Conservation (phyloP, 345 rosid species). For the Eucalyptus grandis region DNA sequence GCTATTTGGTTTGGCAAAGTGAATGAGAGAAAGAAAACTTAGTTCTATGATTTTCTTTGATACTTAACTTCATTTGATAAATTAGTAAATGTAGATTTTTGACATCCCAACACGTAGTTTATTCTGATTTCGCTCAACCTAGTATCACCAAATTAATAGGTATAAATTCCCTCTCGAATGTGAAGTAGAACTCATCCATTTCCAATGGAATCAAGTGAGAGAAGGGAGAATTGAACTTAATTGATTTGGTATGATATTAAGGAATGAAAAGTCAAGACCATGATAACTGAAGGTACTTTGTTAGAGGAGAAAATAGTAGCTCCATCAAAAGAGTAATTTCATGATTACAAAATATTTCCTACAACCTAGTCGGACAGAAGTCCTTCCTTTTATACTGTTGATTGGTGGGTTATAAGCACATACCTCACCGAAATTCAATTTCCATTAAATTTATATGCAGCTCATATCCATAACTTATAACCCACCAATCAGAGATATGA, state of each 20-base stretch:
- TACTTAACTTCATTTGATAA: no score
- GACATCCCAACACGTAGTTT: neutral
- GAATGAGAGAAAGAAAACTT: fast-evolving
- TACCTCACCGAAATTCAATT: no score
- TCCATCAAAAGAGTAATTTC: neutral
- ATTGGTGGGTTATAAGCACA: neutral
- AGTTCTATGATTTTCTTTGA: neutral
- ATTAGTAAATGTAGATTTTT: neutral
- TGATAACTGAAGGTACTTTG: neutral
- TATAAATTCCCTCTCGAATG: neutral
- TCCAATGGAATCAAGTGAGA: neutral
- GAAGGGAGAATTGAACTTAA: neutral
- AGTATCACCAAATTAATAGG: fast-evolving
- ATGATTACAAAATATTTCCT: no score
- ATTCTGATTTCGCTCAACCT: fast-evolving
- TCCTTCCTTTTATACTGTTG: neutral
- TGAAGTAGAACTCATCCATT: neutral
- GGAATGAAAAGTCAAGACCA: neutral
- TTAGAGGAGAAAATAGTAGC: neutral
- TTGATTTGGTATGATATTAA: neutral
- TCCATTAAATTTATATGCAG: no score
- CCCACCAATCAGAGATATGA: fast-evolving
- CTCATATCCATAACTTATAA: no score
- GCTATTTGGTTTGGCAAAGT: no score
- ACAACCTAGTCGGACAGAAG: fast-evolving